Base-by-base conservation (phyloP, 495 filamentous ascomycete species). In the Aspergillus leporis region DNA sequence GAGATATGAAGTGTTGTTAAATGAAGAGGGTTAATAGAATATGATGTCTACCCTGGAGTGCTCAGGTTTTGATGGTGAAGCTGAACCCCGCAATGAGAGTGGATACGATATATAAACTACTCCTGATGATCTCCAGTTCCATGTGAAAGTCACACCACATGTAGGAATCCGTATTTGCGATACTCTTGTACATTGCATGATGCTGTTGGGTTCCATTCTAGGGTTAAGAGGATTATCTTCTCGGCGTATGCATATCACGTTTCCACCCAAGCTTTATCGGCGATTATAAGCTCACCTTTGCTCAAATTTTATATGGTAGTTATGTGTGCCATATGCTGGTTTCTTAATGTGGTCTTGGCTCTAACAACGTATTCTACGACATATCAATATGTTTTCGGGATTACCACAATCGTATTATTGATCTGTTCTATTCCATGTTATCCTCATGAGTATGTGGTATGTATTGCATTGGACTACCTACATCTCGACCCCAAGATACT, bases 1-100 rank as follows among this genome's bases (percentile, higher is more conserved):
- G 25, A 28, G 6, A 6, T 28, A 28, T 28, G 25, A 28, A 28
- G 25, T 28, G 3, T 28, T 6, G 6, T 28, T 53, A n/a, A 16
- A 43, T 0, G 16, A 3, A 41, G 21, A 41, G 16, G 1, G 2
- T 5, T 41, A 1, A 18, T 16, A n/a, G 14, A 6, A 18, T 16
- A n/a, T 18, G 38, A 41, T 47, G 18, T 9, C 3, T 23, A 23
- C 12, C 19, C 1, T 5, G 19, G 16, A 25, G 13, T 23, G 22
- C 4, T 18, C 21, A 30, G 34, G 22, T 41, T 43, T 14, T 7
- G 14, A n/a, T 45, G n/a, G n/a, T 19, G 41, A n/a, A 18, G 9
- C 9, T 47, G 31, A 19, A 30, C 52, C 52, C 52, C 52, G 52
- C 52, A 55, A 16, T 45, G 21, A 18, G 38, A 31, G 25, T 23